phyloP scores from a whole-genome alignment of 495 filamentous ascomycete genomes.

The Amorphotheca resinae region DNA sequence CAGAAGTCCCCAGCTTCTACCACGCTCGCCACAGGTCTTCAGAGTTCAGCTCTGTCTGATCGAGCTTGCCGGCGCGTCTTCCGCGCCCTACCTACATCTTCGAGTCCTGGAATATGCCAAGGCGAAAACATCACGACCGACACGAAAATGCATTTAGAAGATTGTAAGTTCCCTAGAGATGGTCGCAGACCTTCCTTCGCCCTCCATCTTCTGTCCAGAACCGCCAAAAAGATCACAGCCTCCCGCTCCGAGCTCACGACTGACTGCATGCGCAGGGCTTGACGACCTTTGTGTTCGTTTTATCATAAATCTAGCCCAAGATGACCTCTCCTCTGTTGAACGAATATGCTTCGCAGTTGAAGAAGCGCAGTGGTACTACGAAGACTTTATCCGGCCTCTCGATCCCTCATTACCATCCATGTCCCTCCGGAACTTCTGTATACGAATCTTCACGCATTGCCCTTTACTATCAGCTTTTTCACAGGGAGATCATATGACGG shows the following conservation, averaged over 20 bases:
- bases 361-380: constrained; percentile 99
- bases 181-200: neutral
- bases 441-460: constrained; percentile 85
- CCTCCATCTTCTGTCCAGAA: too few species aligned
- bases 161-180: constrained; percentile 48
- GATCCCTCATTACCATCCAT: constrained; percentile 77
- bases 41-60: constrained; percentile 5
- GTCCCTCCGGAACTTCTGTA: constrained; percentile 66
- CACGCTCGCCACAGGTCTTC: constrained; percentile 3
- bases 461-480: constrained; percentile 75
- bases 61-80: neutral
- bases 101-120: constrained; percentile 32
- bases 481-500: constrained; percentile 58
- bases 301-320: constrained; percentile 85
- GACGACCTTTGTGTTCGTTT: constrained; percentile 93
- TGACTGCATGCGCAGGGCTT: constrained; percentile 46
- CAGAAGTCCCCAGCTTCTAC: neutral
- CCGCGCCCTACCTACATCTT: too few species aligned
- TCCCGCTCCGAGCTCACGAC: too few species aligned
- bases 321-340: constrained; percentile 79
- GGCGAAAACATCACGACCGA: constrained; percentile 52
- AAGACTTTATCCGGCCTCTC: constrained; percentile 90
- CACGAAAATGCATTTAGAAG: constrained; percentile 73
- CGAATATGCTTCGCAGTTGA: constrained; percentile 97
- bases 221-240: too few species aligned